Evolutionary conservation across 306 rosid genomes (phyloP).

Genomic region (Boehmeria nivea): DNA sequence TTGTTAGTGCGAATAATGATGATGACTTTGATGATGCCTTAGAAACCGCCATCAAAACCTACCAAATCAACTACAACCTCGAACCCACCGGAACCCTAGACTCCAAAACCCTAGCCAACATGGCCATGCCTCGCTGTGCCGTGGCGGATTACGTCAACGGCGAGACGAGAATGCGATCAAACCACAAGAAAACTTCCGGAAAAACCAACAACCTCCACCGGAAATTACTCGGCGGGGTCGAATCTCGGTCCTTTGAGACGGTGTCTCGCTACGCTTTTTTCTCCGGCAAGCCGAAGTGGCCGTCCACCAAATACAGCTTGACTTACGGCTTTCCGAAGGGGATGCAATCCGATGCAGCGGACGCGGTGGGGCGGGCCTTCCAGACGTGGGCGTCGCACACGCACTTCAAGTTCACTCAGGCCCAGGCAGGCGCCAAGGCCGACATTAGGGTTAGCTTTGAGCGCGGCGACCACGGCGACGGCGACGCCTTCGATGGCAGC

Average conservation of each 20-base stretch:
- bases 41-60: no score
- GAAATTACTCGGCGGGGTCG: no score
- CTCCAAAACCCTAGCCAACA: slow-evolving; percentile 22
- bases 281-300: slow-evolving; percentile 14
- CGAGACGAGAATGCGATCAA: slow-evolving; percentile 10
- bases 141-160: no score
- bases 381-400: slow-evolving; percentile 19
- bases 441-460: slow-evolving; percentile 20
- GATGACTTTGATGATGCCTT: no score
- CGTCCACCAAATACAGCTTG: slow-evolving; percentile 14
- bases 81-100: slow-evolving; percentile 22
- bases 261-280: slow-evolving; percentile 18
- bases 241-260: no score
- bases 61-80: slow-evolving; percentile 22
- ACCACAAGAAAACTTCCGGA: no score
- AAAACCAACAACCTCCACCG: no score
- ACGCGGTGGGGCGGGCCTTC: slow-evolving; percentile 18
- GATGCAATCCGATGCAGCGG: not conserved
- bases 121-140: slow-evolving; percentile 44
- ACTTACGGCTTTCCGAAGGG: slow-evolving; percentile 11
- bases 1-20: no score
- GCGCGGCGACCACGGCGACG: slow-evolving; percentile 27
- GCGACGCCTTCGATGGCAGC: slow-evolving; percentile 11
- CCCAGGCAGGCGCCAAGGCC: not conserved
- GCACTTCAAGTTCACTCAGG: slow-evolving; percentile 13